Evolutionary conservation across 2,329 filamentous ascomycete genomes (phyloP).

Genomic region (Aspergillus arachidicola): DNA sequence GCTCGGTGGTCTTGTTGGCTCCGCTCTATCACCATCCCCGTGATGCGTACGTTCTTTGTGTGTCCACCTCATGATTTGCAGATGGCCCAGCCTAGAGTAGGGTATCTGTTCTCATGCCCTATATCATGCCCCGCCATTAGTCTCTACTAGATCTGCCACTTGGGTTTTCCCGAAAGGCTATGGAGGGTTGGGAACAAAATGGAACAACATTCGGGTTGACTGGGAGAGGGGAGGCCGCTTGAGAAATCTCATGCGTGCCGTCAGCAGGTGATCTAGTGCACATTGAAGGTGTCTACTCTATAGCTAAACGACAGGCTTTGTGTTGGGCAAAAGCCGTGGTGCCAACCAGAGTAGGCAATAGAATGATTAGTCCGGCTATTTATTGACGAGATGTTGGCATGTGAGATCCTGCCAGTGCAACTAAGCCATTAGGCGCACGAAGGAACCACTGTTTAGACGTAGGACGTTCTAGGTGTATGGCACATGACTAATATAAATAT

Average conservation of each 20-base stretch:
- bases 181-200: constrained; percentile 84
- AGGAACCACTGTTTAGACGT: neutral
- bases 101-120: constrained; percentile 73
- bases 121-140: constrained; percentile 89
- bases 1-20: constrained; percentile 47
- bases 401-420: constrained; percentile 67
- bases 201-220: constrained; percentile 88
- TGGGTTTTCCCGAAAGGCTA: constrained; percentile 79
- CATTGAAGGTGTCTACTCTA: constrained; percentile 93
- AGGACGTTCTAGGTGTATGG: constrained; percentile 60
- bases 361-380: constrained; percentile 84
- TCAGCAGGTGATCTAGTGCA: constrained; percentile 84
- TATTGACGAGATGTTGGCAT: constrained; percentile 84
- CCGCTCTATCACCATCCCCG: constrained; percentile 10
- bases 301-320: constrained; percentile 81
- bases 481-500: constrained; percentile 81
- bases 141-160: constrained; percentile 78
- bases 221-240: constrained; percentile 62
- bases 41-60: constrained; percentile 38
- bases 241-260: constrained; percentile 96
- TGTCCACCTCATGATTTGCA: constrained; percentile 35
- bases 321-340: constrained; percentile 74
- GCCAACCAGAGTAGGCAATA: constrained; percentile 89
- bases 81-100: constrained; percentile 68
- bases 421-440: neutral